Percentiles rank a stretch among this genome's conserved stretches.
Evolutionary conservation across 805 yeast genomes (phyloP).

Genomic region (Middelhovenomyces tepae): DNA sequence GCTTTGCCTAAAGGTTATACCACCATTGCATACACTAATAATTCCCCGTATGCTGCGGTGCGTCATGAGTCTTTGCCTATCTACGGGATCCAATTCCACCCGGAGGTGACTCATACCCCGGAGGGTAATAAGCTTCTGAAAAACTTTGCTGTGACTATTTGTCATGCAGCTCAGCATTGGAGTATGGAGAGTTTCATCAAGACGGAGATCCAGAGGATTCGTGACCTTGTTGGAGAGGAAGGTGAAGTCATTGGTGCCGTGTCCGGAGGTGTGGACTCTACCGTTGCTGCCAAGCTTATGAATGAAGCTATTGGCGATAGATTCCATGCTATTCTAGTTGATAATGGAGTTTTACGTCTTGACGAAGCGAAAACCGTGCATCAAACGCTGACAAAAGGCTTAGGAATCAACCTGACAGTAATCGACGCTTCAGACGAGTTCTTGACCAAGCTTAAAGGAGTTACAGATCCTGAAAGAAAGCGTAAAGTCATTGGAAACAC

Average conservation of each 20-base stretch:
- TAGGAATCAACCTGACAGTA: slow-evolving; percentile 90
- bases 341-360: slow-evolving; percentile 94
- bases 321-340: slow-evolving; percentile 97
- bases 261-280: slow-evolving; percentile 98
- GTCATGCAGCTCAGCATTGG: slow-evolving; percentile 87
- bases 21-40: slow-evolving; percentile 81
- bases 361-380: slow-evolving; percentile 87
- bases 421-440: slow-evolving; percentile 92
- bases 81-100: slow-evolving; percentile 97
- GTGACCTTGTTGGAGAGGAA: slow-evolving; percentile 86
- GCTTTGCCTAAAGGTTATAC: slow-evolving; percentile 85
- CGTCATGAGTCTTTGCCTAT: slow-evolving; percentile 64
- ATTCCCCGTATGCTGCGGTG: slow-evolving; percentile 95
- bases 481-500: slow-evolving; percentile 98
- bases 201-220: slow-evolving; percentile 89
- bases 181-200: slow-evolving; percentile 96
- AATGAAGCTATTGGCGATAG: slow-evolving; percentile 97
- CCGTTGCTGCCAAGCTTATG: slow-evolving; percentile 98
- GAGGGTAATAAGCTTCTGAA: slow-evolving; percentile 80
- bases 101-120: slow-evolving; percentile 94
- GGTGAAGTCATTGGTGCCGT: slow-evolving; percentile 99
- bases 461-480: slow-evolving; percentile 98
- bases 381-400: slow-evolving; percentile 81
- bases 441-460: slow-evolving; percentile 77
- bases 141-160: slow-evolving; percentile 89